Percentiles rank a stretch among this genome's conserved stretches.
Conservation (phyloP, 2,329 filamentous ascomycete species). For the Beauveria rudraprayagi region DNA sequence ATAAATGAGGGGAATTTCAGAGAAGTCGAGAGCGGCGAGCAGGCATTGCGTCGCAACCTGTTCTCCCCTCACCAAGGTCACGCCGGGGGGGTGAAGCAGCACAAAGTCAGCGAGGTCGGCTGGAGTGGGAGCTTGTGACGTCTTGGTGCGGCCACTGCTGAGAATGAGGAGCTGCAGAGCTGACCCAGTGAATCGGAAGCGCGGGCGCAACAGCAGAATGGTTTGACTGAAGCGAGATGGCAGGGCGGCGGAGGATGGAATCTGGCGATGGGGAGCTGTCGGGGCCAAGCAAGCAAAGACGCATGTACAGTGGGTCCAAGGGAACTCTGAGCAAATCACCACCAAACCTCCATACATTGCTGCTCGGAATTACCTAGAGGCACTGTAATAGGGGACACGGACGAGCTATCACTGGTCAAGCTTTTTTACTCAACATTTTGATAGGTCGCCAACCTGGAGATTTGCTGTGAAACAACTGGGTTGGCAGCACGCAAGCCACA, state of each 20-base stretch:
- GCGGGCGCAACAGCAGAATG: neutral
- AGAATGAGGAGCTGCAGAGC: neutral
- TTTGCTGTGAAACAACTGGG: constrained; percentile 59
- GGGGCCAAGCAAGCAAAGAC: neutral
- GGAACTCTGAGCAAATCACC: neutral
- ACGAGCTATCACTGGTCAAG: no score
- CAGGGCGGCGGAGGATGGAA: neutral
- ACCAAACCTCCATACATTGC: no score
- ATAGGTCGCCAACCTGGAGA: neutral
- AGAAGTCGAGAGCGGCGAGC: neutral
- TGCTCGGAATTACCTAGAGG: neutral
- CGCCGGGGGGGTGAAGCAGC: neutral
- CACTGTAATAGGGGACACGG: no score
- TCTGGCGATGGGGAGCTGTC: constrained; percentile 5
- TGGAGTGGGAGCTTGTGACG: neutral
- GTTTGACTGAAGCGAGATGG: neutral
- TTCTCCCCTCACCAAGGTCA: constrained; percentile 9
- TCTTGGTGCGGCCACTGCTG: neutral
- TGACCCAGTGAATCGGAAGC: neutral
- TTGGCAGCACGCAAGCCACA: constrained; percentile 65
- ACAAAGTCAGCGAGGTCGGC: neutral
- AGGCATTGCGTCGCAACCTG: constrained; percentile 5
- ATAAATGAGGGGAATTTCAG: neutral
- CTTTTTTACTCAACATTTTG: no score
- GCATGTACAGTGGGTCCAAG: neutral